Evolutionary conservation across 805 yeast genomes (phyloP).

Genomic region (Debaryomyces castellii): DNA sequence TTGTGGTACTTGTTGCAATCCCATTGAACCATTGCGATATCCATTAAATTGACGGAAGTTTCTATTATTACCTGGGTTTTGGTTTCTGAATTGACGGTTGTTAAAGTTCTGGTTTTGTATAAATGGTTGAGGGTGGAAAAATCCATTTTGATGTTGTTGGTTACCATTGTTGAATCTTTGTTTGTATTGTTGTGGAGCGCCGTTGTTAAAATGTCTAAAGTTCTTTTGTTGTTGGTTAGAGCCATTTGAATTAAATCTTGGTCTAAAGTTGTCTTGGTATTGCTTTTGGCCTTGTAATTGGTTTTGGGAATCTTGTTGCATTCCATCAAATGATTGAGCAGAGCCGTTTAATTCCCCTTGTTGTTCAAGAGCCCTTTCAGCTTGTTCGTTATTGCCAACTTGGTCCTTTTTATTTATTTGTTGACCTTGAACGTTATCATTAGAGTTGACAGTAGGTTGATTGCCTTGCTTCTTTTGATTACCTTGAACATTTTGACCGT

Average conservation of each 20-base stretch:
- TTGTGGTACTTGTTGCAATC: constrained; percentile 16
- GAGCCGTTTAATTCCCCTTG: constrained; percentile 5
- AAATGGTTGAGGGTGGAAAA: constrained; percentile 33
- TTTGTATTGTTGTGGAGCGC: constrained; percentile 14
- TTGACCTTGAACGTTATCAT: not conserved
- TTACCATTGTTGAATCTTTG: constrained; percentile 18
- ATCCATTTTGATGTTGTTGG: constrained; percentile 22
- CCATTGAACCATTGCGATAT: constrained; percentile 8
- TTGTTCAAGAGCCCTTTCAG: constrained; percentile 3
- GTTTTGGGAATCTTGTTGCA: constrained; percentile 8
- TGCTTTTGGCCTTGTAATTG: constrained; percentile 8
- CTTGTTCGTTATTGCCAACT: not conserved
- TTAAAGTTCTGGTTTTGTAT: constrained; percentile 23
- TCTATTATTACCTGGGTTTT: constrained; percentile 14
- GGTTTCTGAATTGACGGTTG: constrained; percentile 26
- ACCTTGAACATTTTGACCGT: constrained; percentile 9
- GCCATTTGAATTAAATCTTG: constrained; percentile 8
- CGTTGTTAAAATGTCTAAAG: constrained; percentile 26
- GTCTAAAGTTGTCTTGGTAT: constrained; percentile 11
- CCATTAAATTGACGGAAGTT: constrained; percentile 13
- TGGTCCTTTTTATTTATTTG: constrained; percentile 6
- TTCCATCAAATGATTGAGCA: not conserved
- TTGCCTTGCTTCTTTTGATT: constrained; percentile 8
- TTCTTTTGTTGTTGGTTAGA: constrained; percentile 22
- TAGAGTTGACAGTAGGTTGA: not conserved